These are phyloP conservation scores for Pythium periplocum DNA, from an alignment of 352 stramenopile species.

Conservation along the genomic window DNA sequence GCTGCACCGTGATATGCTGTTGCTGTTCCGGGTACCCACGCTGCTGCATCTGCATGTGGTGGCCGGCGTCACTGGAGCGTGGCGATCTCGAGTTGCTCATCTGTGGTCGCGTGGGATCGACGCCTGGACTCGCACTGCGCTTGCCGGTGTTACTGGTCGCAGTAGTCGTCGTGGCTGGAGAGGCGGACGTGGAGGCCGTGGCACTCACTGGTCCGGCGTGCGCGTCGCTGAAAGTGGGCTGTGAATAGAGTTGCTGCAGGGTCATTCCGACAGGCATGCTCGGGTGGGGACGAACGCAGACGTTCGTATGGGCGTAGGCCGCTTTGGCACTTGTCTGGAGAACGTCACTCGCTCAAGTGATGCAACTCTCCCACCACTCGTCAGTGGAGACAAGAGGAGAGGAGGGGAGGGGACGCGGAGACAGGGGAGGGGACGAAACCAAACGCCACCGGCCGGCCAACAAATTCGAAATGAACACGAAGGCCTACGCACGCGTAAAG, in stretches of 20 bases:
- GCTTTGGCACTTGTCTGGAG: no score
- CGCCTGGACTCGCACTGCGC: background rate
- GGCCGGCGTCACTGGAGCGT: background rate
- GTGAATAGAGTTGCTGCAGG: conserved; percentile 66
- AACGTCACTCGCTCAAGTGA: background rate
- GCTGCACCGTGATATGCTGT: conserved; percentile 5
- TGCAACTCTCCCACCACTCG: background rate
- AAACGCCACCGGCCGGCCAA: no score
- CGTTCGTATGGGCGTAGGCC: no score
- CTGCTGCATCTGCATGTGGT: conserved; percentile 1
- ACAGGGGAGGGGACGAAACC: no score
- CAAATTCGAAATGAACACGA: no score
- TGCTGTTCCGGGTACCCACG: conserved; percentile 10
- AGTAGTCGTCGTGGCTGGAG: background rate
- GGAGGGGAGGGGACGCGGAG: background rate
- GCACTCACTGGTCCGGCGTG: conserved; percentile 1
- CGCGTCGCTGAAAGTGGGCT: conserved; percentile 25
- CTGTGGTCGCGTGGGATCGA: no score
- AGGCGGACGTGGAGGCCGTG: background rate
- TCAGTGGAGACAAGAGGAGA: background rate
- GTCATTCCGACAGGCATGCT: conserved; percentile 49
- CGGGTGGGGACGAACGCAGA: background rate
- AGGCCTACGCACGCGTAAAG: no score
- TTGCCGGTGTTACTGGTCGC: background rate
- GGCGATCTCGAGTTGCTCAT: conserved; percentile 3